Base-by-base conservation (phyloP, 2,329 filamentous ascomycete genomes). In the Leptographium galeiforme region DNA sequence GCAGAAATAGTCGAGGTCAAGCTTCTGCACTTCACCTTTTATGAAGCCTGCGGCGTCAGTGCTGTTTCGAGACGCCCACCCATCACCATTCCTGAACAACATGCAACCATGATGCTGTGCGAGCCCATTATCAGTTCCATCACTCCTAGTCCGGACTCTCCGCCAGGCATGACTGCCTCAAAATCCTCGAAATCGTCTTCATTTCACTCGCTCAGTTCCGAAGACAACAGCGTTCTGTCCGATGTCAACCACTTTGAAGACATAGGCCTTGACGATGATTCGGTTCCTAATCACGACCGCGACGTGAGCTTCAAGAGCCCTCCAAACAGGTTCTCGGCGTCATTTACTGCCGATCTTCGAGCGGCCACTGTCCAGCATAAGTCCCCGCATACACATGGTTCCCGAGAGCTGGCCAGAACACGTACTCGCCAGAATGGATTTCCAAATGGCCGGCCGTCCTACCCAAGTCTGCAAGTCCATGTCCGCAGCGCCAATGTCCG, bases 111-210 rank as follows among this genome's bases (percentile, higher is more conserved):
- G 65, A 71, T 72, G 68, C 63, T 65, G 57, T 69, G 67, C 65
- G 64, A 68, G 58, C 66, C 61, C 59, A 57, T 64, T 50, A 59
- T 68, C 61, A 64, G 72, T 58, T 60, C 65, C 69, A 53, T 72
- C 68, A 59, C 67, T 54, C 63, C 66, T 46, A 66, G 63, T 53
- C 82, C 84, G 48, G 79, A 77, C 66, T 88, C 85, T 59, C 85
- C 85, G 55, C 85, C 85, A 57, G 87, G 88, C 62, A 81, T 95
- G 70, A 88, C 85, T 49, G 70, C 73, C 60, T 94, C 88, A 56
- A 94, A 91, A 68, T 93, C 88, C 57, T 95, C 88, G 59, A 94
- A 93, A 69, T 89, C 89, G 33, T 94, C 88, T 6, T 95, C 89
- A 50, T 86, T 91, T 63, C 85, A 84, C 61, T 95, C 89, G 40